Percentiles rank a stretch among this genome's conserved stretches.
phyloP scores from a whole-genome alignment of 164 flowering plant species.

The Warburgia ugandensis region DNA sequence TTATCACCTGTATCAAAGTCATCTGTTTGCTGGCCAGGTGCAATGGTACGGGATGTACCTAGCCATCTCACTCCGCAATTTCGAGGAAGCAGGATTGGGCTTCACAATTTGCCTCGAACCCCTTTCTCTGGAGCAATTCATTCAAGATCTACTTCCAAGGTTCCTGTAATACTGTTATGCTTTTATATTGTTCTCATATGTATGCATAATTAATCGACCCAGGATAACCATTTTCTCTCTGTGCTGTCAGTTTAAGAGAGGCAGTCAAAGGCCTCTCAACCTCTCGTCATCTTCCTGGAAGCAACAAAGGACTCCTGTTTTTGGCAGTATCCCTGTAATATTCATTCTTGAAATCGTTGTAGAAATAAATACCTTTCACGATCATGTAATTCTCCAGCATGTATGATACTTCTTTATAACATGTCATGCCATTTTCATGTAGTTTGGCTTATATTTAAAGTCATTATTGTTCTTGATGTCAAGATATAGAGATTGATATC shows the following conservation, averaged over 20 bases:
- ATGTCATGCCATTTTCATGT: too few relatives aligned
- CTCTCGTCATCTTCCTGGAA: slow-evolving; percentile 25
- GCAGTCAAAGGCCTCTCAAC: slow-evolving; percentile 17
- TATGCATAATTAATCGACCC: too few relatives aligned
- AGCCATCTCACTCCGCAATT: slow-evolving; percentile 57
- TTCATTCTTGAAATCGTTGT: slow-evolving; percentile 2
- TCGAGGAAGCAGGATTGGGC: slow-evolving; percentile 50
- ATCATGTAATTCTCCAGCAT: too few relatives aligned
- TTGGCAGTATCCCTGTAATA: slow-evolving; percentile 21
- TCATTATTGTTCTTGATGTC: too few relatives aligned
- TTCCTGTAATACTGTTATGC: slow-evolving; percentile 10
- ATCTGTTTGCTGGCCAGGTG: slow-evolving; percentile 81
- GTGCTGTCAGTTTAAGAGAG: slow-evolving; percentile 30
- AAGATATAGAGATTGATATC: too few relatives aligned
- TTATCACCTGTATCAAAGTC: slow-evolving; percentile 43
- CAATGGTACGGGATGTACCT: slow-evolving; percentile 44
- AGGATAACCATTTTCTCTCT: slow-evolving; percentile 7
- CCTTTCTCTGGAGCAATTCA: slow-evolving; percentile 67
- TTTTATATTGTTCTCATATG: background rate
- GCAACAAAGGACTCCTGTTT: slow-evolving; percentile 32
- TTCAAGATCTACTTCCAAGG: slow-evolving; percentile 60
- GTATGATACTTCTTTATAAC: too few relatives aligned
- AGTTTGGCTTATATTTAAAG: too few relatives aligned
- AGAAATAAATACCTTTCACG: background rate
- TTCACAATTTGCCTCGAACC: slow-evolving; percentile 58